Evolutionary conservation across 495 filamentous ascomycete species (phyloP), one percentile per base, ranked within the genome.

Genomic region (Podospora australis): DNA sequence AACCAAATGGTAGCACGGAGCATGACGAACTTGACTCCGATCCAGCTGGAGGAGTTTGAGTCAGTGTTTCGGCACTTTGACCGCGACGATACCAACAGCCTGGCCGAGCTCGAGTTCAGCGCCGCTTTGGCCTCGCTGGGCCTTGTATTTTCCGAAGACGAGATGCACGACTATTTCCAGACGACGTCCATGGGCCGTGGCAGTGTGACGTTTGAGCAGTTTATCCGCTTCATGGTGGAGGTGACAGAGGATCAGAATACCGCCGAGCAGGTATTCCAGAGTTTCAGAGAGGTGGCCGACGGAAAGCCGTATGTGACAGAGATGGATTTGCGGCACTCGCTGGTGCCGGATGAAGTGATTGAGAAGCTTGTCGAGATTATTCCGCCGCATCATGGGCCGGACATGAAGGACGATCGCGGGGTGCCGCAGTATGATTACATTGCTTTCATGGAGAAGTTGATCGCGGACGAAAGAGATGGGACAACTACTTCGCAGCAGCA

Each of bases 271-370:
- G 94, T 97, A 0, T 96, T 89, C 68, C 92, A 97, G 68, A 88
- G 82, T 60, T 98, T 98, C 78, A 80, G 81, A 46, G 92, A 97
- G 68, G 92, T 98, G 21, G 92, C 92, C 10, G 92, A 98, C 74
- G 94, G 94, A 36, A 98, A 97, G 72, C 90, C 92, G 13, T 98
- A 96, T 65, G 92, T 98, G 10, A 98, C 92, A 9, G 92, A 98
- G 70, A 82, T 98, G 64, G 92, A 98, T 65, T 80, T 98, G 30
- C 79, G 90, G 48, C 94, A 96, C 67, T 89, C 84, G 20, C 78
- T 98, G 16, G 90, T 98, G 20, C 91, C 92, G 0, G 94, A 97
- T 57, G 89, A 95, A 44, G 80, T 97, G 35, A 94, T 97, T 48
- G 91, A 96, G 41, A 84, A 96, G 59, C 75, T 98, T 13, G 78